phyloP scores from a whole-genome alignment of 768 basidiomycete genomes.

The Cystobasidium ongulense region DNA sequence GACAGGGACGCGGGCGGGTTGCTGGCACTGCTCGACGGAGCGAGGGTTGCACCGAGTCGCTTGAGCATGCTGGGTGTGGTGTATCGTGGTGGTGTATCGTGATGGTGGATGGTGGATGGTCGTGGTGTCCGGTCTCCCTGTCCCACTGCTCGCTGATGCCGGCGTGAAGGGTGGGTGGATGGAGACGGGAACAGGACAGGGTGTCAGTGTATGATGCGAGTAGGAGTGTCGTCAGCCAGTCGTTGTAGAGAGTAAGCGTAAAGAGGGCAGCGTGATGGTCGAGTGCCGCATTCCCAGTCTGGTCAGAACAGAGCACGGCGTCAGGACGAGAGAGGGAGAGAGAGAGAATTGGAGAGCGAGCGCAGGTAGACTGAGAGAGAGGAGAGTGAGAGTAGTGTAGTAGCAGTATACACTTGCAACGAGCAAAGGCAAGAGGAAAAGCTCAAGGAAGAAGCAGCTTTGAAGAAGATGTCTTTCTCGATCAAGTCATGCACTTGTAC shows the following conservation, averaged over 20 bases:
- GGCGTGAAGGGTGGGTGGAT: too few species aligned
- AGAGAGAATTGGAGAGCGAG: neutral
- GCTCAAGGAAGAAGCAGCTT: too few species aligned
- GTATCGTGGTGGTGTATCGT: neutral
- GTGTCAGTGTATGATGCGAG: too few species aligned
- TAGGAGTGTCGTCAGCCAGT: too few species aligned
- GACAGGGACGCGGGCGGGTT: neutral
- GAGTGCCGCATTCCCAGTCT: neutral
- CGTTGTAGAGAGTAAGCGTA: too few species aligned
- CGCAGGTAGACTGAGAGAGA: neutral
- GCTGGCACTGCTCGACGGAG: neutral
- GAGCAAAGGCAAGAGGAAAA: too few species aligned
- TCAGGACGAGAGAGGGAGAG: neutral
- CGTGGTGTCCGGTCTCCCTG: too few species aligned
- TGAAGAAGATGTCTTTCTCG: too few species aligned
- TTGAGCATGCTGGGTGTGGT: slow-evolving; percentile 11
- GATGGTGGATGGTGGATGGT: neutral
- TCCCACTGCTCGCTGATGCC: too few species aligned
- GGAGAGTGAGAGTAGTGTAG: neutral
- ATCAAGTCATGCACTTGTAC: too few species aligned
- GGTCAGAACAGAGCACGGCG: neutral
- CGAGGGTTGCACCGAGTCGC: neutral
- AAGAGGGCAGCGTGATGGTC: too few species aligned
- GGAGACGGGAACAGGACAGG: too few species aligned
- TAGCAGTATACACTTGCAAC: neutral